phyloP scores from a whole-genome alignment of 768 basidiomycete genomes.

The Dictyophora rubrovolvata region DNA sequence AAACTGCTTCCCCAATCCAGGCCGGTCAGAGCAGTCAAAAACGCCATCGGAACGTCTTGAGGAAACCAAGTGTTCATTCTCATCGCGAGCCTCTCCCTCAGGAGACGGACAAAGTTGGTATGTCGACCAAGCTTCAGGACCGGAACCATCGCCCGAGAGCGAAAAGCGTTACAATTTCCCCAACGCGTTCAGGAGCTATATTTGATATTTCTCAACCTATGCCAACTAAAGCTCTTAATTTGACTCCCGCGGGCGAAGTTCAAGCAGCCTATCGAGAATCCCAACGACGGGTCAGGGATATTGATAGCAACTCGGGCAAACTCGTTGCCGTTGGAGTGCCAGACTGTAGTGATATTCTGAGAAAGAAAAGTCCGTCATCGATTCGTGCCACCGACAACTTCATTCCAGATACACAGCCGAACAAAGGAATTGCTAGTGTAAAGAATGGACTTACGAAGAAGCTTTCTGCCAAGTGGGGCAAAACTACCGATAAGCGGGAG shows the following conservation, averaged over 20 bases:
- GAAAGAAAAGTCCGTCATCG: background rate
- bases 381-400: background rate
- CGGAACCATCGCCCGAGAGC: background rate
- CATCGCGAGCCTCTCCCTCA: background rate
- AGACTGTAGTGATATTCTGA: background rate
- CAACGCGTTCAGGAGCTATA: background rate
- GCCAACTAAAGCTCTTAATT: background rate
- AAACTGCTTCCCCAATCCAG: background rate
- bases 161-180: background rate
- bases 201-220: constrained; percentile 3
- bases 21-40: background rate
- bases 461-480: constrained; percentile 2
- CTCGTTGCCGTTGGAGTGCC: constrained; percentile 1
- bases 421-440: background rate
- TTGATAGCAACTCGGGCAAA: background rate
- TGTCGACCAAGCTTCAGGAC: background rate
- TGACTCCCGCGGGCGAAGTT: constrained; percentile 7
- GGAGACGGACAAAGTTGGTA: background rate
- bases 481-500: background rate
- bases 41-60: constrained; percentile 2
- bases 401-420: background rate
- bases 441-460: background rate
- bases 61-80: background rate
- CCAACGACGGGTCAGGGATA: background rate
- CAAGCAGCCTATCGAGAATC: constrained; percentile 7